phyloP scores from a whole-genome alignment of 495 filamentous ascomycete species.

The Penicillium argentinense region DNA sequence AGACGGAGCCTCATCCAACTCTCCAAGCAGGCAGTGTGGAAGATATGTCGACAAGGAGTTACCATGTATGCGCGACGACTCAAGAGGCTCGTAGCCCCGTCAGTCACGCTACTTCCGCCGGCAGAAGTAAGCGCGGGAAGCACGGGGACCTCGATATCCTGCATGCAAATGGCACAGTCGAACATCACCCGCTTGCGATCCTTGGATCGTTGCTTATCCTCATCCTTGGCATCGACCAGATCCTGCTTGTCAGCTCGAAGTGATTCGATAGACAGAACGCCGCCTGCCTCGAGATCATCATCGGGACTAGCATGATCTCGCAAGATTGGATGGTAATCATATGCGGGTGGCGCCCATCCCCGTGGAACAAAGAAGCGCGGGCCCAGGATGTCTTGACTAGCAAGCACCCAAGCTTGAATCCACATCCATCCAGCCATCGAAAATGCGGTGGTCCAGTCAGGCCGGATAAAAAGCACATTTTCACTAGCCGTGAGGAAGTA shows the following conservation, averaged over 20 bases:
- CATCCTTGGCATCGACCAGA: constrained; percentile 36
- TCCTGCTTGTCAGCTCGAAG: constrained; percentile 46
- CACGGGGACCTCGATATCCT: constrained; percentile 85
- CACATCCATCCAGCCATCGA: constrained; percentile 81
- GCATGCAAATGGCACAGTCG: constrained; percentile 94
- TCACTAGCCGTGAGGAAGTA: constrained; percentile 74
- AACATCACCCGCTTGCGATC: constrained; percentile 61
- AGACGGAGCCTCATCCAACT: constrained; percentile 93
- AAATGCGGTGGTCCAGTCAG: constrained; percentile 61
- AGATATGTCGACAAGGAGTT: constrained; percentile 94
- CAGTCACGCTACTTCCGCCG: constrained; percentile 47
- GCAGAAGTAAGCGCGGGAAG: constrained; percentile 56
- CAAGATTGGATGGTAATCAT: constrained; percentile 92
- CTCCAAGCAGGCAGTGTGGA: constrained; percentile 89
- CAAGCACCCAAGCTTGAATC: constrained; percentile 79
- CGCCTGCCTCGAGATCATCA: constrained; percentile 73
- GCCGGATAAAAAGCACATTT: constrained; percentile 79
- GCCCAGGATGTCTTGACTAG: constrained; percentile 80
- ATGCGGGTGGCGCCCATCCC: constrained; percentile 76
- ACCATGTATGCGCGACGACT: constrained; percentile 89
- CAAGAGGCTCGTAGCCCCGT: constrained; percentile 68
- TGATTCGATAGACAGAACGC: constrained; percentile 67
- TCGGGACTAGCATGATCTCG: constrained; percentile 54
- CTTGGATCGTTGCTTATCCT: constrained; percentile 37
- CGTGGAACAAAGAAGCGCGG: constrained; percentile 73